Conservation (phyloP, 805 yeast genomes). For the Wickerhamiella alocasiicola region DNA sequence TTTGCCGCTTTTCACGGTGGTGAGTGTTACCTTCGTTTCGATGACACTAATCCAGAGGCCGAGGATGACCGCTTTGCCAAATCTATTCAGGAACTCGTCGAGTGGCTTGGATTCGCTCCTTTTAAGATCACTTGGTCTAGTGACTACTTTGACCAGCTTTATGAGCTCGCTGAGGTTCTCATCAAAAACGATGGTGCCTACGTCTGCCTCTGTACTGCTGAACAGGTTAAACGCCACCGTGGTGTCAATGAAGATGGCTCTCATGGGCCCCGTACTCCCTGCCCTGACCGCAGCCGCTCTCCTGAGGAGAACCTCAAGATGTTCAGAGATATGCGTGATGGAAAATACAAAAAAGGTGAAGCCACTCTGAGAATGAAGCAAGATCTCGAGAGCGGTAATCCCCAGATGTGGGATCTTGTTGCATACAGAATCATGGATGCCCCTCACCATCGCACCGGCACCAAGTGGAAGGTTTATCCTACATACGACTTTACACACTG, state of each 20-base stretch:
- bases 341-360: constrained; percentile 76
- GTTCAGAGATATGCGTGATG: constrained; percentile 87
- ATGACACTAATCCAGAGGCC: constrained; percentile 98
- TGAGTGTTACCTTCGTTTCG: constrained; percentile 81
- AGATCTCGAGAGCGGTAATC: constrained; percentile 78
- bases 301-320: constrained; percentile 64
- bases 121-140: constrained; percentile 93
- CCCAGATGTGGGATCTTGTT: constrained; percentile 99
- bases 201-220: constrained; percentile 87
- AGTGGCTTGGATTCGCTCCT: constrained; percentile 91
- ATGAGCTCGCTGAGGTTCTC: constrained; percentile 75
- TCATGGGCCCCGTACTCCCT: constrained; percentile 78
- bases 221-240: constrained; percentile 78
- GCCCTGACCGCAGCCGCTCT: constrained; percentile 59
- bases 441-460: constrained; percentile 92
- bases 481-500: constrained; percentile 99
- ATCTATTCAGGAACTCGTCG: constrained; percentile 70
- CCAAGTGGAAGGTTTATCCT: constrained; percentile 95
- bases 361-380: constrained; percentile 96
- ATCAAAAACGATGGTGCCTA: constrained; percentile 65
- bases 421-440: constrained; percentile 92
- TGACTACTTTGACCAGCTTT: constrained; percentile 83
- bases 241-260: constrained; percentile 88
- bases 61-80: constrained; percentile 87
- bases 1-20: constrained; percentile 82